Base-by-base conservation (phyloP, 2,329 filamentous ascomycete genomes). In the Fusarium haematococcum region DNA sequence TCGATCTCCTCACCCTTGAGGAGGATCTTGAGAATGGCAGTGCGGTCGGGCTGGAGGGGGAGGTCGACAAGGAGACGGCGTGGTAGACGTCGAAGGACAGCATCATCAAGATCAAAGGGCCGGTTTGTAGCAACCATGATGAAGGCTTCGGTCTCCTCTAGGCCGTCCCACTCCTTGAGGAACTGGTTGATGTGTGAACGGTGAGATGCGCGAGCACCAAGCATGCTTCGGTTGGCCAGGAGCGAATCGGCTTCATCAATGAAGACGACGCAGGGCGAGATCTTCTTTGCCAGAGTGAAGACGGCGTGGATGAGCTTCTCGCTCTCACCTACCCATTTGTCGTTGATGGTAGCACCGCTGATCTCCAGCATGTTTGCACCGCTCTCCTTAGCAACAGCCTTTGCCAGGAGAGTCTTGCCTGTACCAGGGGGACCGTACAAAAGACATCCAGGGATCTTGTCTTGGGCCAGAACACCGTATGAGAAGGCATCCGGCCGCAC, bases 41-140 rank as follows among this genome's bases (percentile, higher is more conserved):
- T 87, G 30, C 93, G 87, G 81, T 94, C 93, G 5, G 85, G 83
- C 73, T 91, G 87, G 2, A 91, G 86, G 0, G 94, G 94, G 7
- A 95, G 85, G 79, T 95, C 94, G 45, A 95, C 89, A 0, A 95
- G 87, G 39, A 96, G 85, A 48, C 93, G 89, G 63, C 94, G 87
- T 2, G 94, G 94, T 25, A 95, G 85, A 14, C 94, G 89, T n/a
- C 94, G 88, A 54, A 97, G 87, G 11, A 97, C 93, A 11, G 94
- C 94, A 77, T 97, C 94, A 78, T 99, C 97, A 1, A 99, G 90
- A 79, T 98, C 97, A 79, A 97, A 98, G 0, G 97, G 97, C 11
- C 96, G 89, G 82, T 99, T 98, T 10, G 95, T 98, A 32, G 97
- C 96, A 0, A 98, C 95, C 95, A 99, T 98, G 82, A 99, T 96